phyloP scores from a whole-genome alignment of 352 stramenopile genomes.

The Globisporangium irregulare region DNA sequence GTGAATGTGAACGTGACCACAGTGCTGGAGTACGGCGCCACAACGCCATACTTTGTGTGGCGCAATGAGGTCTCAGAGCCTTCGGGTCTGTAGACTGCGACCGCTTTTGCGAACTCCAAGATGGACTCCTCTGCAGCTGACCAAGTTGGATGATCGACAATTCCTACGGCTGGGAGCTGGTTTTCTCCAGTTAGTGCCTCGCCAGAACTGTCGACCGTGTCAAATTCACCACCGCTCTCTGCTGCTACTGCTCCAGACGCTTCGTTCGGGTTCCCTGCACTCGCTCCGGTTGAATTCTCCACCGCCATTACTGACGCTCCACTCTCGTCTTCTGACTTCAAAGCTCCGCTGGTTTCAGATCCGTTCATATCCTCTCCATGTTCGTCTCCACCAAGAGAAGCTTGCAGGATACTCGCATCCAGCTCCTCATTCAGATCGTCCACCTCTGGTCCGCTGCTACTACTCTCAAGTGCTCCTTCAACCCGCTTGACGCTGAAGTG shows the following conservation, averaged over 20 bases:
- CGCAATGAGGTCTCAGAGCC: conserved; percentile 38
- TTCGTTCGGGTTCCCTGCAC: conserved; percentile 9
- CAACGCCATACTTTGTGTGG: conserved; percentile 35
- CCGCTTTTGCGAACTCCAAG: conserved; percentile 24
- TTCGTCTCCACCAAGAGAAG: neutral
- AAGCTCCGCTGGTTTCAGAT: neutral
- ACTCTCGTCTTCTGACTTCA: neutral
- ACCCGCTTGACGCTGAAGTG: conserved; percentile 33
- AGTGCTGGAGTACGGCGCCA: conserved; percentile 48
- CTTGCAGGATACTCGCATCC: neutral
- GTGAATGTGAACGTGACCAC: conserved; percentile 58
- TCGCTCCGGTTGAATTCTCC: too few relatives aligned
- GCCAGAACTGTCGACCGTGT: neutral
- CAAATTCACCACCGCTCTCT: neutral
- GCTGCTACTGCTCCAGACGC: neutral
- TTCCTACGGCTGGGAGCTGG: neutral
- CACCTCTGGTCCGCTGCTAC: conserved; percentile 5
- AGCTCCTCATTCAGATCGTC: conserved; percentile 4
- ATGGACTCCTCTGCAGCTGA: conserved; percentile 34
- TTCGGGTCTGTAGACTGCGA: conserved; percentile 38
- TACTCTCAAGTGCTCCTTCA: neutral
- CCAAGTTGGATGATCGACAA: conserved; percentile 1
- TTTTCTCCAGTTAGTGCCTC: neutral
- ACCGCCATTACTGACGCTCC: neutral
- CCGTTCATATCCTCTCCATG: neutral